Evolutionary conservation across 371 early-diverging fungal species (phyloP), one percentile per base, ranked within the genome.

Genomic region (Smittium culicis): DNA sequence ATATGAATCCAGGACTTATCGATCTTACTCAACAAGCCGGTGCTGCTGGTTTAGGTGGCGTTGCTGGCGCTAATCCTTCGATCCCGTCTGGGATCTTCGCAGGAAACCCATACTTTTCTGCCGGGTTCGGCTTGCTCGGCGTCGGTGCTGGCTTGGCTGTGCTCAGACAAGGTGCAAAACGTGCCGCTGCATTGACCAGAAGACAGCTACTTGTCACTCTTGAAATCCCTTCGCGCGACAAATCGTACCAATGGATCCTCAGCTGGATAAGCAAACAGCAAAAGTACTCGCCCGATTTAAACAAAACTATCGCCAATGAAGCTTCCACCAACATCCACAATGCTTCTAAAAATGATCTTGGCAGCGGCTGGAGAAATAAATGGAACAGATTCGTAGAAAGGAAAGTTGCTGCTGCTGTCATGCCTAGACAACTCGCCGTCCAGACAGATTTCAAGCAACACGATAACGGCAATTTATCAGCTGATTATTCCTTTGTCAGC

Each of bases 201-300:
- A 86, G 95, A 27, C 85, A 88, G 35, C 70, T 93, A 16, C 75
- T 98, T 24, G 92, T 92, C 17, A 88, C 93, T 2, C 82, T 98
- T 55, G 98, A 98, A 72, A 93, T 98, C 55, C 93, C 93, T 2
- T 86, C 86, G 69, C 90, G 92, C 72, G 98, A 98, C 75, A 90
- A 89, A 69, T 83, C 87, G 24, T 96, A 96, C 77, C 74, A 82
- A 29, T 98, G 98, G 98, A 88, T 96, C 66, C 75, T 96, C 32
- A 84, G 90, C 34, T 96, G 96, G 96, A 87, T 74, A 83, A 86
- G 74, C 75, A 14, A 61, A 25, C 33, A 27, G 1, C 29, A 1
- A 35, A 0, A 31, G 60, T 16, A 5, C 5, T n/a, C 5, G 31
- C 11, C 60, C n/a, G 14, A 27, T 59, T 32, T 59, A 59, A 16